phyloP scores from a whole-genome alignment of 2,329 filamentous ascomycete species.

The Colletotrichum siamense region DNA sequence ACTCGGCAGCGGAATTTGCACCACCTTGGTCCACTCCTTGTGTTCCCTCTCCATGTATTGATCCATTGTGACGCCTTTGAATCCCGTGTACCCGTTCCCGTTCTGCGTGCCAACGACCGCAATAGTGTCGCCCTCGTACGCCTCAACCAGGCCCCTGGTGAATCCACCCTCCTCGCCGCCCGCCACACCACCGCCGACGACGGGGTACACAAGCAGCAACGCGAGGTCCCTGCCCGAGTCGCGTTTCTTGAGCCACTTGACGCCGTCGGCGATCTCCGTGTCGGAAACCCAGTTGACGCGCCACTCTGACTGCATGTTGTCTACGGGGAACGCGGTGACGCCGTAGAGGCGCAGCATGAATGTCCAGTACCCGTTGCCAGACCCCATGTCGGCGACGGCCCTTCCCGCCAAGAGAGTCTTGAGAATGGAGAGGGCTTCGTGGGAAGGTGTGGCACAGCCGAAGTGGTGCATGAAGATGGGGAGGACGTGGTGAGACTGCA shows the following conservation, averaged over 20 bases:
- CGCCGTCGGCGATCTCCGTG: slow-evolving; percentile 67
- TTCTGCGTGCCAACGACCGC: slow-evolving; percentile 80
- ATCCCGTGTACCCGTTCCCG: slow-evolving; percentile 75
- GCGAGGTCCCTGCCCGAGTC: slow-evolving; percentile 59
- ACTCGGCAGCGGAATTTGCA: slow-evolving; percentile 72
- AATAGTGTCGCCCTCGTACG: slow-evolving; percentile 68
- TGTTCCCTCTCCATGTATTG: slow-evolving; percentile 68
- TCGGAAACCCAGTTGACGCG: slow-evolving; percentile 72
- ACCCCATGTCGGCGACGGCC: slow-evolving; percentile 69
- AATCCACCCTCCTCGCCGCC: slow-evolving; percentile 70
- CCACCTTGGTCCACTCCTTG: slow-evolving; percentile 61
- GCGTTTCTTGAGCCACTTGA: slow-evolving; percentile 58
- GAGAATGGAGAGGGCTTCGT: slow-evolving; percentile 68
- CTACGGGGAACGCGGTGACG: slow-evolving; percentile 62
- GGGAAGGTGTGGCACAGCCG: slow-evolving; percentile 73
- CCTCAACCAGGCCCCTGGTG: slow-evolving; percentile 64
- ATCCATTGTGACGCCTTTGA: slow-evolving; percentile 67
- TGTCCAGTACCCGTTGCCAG: slow-evolving; percentile 78
- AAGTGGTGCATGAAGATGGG: slow-evolving; percentile 82
- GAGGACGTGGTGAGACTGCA: slow-evolving; percentile 69
- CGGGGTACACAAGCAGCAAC: slow-evolving; percentile 75
- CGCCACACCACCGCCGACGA: slow-evolving; percentile 68
- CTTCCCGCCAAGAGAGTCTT: slow-evolving; percentile 58
- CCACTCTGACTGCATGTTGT: slow-evolving; percentile 73
- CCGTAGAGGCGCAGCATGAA: slow-evolving; percentile 70